These are phyloP conservation scores for Apiotrichum domesticum DNA, from an alignment of 1,284 basidiomycete species.

Conservation along the genomic window DNA sequence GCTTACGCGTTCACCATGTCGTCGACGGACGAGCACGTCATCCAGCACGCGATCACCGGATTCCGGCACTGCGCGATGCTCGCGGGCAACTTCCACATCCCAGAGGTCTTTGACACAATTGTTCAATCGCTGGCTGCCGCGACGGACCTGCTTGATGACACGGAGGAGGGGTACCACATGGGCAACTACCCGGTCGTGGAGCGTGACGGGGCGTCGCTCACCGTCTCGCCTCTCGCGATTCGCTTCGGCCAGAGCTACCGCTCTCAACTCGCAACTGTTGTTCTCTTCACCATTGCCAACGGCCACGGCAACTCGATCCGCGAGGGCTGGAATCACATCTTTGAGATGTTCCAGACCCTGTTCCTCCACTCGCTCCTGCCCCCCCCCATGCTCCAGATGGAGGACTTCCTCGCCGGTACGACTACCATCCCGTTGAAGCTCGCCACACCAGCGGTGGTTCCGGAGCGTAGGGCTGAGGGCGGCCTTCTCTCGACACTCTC, in stretches of 20 bases:
- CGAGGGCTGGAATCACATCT: slow-evolving; percentile 92
- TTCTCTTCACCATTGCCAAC: slow-evolving; percentile 96
- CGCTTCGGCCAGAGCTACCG: slow-evolving; percentile 94
- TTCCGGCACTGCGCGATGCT: slow-evolving; percentile 94
- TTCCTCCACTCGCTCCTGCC: slow-evolving; percentile 91
- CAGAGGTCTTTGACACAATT: slow-evolving; percentile 95
- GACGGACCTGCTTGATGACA: slow-evolving; percentile 71
- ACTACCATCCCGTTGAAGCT: slow-evolving; percentile 82
- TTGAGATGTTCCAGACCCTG: slow-evolving; percentile 96
- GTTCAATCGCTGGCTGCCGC: slow-evolving; percentile 86
- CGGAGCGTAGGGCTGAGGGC: slow-evolving; percentile 66
- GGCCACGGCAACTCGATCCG: slow-evolving; percentile 91
- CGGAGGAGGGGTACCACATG: slow-evolving; percentile 59
- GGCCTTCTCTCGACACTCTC: slow-evolving; percentile 90
- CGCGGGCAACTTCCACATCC: slow-evolving; percentile 79
- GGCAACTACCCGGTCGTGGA: slow-evolving; percentile 85
- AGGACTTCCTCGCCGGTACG: slow-evolving; percentile 85
- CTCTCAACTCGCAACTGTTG: slow-evolving; percentile 92
- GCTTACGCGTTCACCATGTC: slow-evolving; percentile 91
- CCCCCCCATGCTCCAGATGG: slow-evolving; percentile 84
- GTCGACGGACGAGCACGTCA: slow-evolving; percentile 85
- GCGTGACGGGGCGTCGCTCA: slow-evolving; percentile 81
- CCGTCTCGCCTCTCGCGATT: slow-evolving; percentile 85
- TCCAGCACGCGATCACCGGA: slow-evolving; percentile 88
- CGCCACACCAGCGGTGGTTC: slow-evolving; percentile 58